A percentile compares a stretch with the other conserved stretches of the same genome.
Conservation (phyloP, 2,329 filamentous ascomycete species). For the Cercospora sesami region DNA sequence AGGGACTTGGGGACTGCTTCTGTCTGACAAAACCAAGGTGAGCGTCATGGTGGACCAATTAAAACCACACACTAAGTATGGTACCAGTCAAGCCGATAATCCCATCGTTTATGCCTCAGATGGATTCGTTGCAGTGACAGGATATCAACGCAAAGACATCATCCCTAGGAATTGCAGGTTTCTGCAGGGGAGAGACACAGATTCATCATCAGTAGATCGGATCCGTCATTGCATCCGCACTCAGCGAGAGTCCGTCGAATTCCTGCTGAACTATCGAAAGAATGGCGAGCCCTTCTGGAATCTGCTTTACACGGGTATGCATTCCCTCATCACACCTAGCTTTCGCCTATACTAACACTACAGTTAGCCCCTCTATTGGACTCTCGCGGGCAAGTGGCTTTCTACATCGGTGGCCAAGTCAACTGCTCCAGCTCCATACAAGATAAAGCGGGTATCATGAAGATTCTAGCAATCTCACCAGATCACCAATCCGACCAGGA, state of each 20-base stretch:
- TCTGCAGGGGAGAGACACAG: slow-evolving; percentile 52
- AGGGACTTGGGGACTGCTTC: slow-evolving; percentile 60
- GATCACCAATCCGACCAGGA: slow-evolving; percentile 9
- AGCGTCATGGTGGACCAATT: background rate
- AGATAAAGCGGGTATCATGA: slow-evolving; percentile 53
- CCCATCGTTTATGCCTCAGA: slow-evolving; percentile 54
- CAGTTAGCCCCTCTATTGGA: slow-evolving; percentile 49
- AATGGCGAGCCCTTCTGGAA: slow-evolving; percentile 59
- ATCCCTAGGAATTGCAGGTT: slow-evolving; percentile 54
- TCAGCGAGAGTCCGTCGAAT: slow-evolving; percentile 51
- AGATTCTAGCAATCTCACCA: slow-evolving; percentile 42
- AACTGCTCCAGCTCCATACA: slow-evolving; percentile 58
- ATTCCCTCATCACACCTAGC: background rate
- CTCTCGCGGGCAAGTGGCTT: slow-evolving; percentile 49
- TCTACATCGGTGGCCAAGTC: slow-evolving; percentile 59
- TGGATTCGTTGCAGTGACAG: slow-evolving; percentile 55
- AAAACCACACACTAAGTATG: background rate
- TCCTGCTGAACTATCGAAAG: slow-evolving; percentile 55
- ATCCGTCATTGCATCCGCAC: slow-evolving; percentile 47
- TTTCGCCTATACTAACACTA: slow-evolving; percentile 35
- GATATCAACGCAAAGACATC: slow-evolving; percentile 51
- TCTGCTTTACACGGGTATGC: slow-evolving; percentile 46
- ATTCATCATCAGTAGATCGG: slow-evolving; percentile 45
- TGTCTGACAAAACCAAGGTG: slow-evolving; percentile 56
- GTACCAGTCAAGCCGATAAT: slow-evolving; percentile 47